Conservation (phyloP, 176 grass and related monocot genomes). For the Saccharum officinarum region DNA sequence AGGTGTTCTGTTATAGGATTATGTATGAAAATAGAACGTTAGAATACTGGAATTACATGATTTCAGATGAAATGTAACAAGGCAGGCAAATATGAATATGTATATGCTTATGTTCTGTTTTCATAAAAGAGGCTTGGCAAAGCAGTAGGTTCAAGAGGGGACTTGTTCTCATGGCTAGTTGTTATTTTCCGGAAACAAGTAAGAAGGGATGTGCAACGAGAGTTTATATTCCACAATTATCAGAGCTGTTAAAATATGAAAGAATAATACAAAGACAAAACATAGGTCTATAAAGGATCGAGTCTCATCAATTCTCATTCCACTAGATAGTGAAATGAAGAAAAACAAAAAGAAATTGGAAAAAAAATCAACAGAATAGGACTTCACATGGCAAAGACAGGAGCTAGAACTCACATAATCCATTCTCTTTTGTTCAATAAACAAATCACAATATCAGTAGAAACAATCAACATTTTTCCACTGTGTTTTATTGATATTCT, state of each 20-base stretch:
- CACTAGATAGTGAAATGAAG: background rate
- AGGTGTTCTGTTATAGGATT: background rate
- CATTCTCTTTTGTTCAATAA: background rate
- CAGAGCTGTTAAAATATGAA: background rate
- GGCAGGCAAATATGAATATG: background rate
- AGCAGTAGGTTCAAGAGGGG: background rate
- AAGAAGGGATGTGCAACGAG: background rate
- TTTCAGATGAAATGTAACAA: background rate
- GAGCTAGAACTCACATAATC: background rate
- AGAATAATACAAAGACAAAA: background rate
- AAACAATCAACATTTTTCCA: background rate
- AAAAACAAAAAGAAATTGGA: background rate
- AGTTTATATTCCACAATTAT: background rate
- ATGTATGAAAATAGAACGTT: background rate
- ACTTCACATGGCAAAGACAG: background rate
- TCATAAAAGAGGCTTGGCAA: background rate
- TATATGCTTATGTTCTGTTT: background rate
- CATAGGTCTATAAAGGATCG: background rate
- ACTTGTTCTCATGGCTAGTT: background rate
- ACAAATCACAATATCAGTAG: background rate
- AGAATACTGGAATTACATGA: constrained; percentile 6
- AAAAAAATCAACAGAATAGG: background rate
- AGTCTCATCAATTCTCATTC: background rate
- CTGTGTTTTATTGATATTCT: background rate
- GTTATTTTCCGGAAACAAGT: background rate